Evolutionary conservation across 352 stramenopile species (phyloP).

Genomic region (Pythium brassicae): DNA sequence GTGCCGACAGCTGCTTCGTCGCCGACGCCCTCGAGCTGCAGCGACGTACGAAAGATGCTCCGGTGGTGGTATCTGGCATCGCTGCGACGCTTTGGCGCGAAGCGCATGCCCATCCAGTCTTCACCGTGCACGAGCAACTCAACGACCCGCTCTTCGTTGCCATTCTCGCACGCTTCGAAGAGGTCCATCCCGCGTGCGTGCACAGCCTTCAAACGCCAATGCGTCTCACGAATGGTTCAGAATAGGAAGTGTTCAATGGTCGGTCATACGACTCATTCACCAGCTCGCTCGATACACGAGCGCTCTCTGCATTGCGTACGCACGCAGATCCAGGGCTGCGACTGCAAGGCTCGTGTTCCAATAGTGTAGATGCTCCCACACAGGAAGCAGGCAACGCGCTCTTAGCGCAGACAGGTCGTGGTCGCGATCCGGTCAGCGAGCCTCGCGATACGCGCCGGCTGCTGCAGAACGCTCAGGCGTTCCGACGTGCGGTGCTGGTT

Average conservation of each 20-base stretch:
- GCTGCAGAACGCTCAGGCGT: background rate
- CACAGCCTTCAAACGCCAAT: background rate
- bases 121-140: slow-evolving; percentile 59
- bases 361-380: no score
- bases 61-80: background rate
- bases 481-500: background rate
- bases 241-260: background rate
- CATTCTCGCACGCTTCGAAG: slow-evolving; percentile 77
- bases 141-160: slow-evolving; percentile 79
- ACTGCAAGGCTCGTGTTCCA: no score
- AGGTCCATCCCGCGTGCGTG: no score
- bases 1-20: background rate
- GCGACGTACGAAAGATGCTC: slow-evolving; percentile 6
- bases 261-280: no score
- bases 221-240: background rate
- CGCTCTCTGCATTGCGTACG: no score
- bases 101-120: slow-evolving; percentile 8
- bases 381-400: no score
- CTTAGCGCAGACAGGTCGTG: no score
- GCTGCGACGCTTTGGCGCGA: background rate
- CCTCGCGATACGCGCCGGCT: background rate
- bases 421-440: background rate
- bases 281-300: no score
- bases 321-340: no score
- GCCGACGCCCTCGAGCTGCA: slow-evolving; percentile 1